A percentile compares a stretch with the other conserved stretches of the same genome.
phyloP scores from a whole-genome alignment of 1,284 basidiomycete genomes.

The Fomitopsis schrenkii region DNA sequence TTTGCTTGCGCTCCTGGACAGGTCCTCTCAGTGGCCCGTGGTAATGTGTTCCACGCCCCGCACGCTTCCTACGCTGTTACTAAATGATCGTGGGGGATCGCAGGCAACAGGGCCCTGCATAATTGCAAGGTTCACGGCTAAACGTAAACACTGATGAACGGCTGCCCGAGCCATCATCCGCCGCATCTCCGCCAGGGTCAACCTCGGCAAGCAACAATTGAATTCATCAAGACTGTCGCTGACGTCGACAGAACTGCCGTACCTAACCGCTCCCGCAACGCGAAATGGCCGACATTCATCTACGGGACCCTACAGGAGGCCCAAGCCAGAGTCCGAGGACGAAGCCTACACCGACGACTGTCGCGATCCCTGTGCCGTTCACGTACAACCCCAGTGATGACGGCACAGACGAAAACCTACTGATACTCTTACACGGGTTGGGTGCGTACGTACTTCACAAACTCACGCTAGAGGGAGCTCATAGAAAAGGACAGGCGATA shows the following conservation, averaged over 20 bases:
- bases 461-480: neutral
- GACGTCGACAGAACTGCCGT: no score
- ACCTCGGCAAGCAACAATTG: neutral
- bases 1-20: neutral
- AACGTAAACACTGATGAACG: no score
- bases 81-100: neutral
- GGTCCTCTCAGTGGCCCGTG: no score
- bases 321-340: conserved; percentile 27
- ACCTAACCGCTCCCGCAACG: neutral
- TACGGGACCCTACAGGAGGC: conserved; percentile 6
- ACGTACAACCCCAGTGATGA: conserved; percentile 68
- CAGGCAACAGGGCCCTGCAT: neutral
- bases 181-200: neutral
- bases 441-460: conserved; percentile 44
- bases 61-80: neutral
- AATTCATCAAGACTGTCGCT: neutral
- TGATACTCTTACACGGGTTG: conserved; percentile 85
- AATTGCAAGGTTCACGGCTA: neutral
- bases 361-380: conserved; percentile 51
- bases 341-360: conserved; percentile 48
- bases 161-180: neutral
- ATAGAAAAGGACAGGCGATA: conserved; percentile 60
- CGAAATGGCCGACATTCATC: conserved; percentile 9
- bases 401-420: conserved; percentile 82
- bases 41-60: neutral